Evolutionary conservation across 768 basidiomycete species (phyloP), one percentile per base, ranked within the genome.

Genomic region (Termitomyces sp.): DNA sequence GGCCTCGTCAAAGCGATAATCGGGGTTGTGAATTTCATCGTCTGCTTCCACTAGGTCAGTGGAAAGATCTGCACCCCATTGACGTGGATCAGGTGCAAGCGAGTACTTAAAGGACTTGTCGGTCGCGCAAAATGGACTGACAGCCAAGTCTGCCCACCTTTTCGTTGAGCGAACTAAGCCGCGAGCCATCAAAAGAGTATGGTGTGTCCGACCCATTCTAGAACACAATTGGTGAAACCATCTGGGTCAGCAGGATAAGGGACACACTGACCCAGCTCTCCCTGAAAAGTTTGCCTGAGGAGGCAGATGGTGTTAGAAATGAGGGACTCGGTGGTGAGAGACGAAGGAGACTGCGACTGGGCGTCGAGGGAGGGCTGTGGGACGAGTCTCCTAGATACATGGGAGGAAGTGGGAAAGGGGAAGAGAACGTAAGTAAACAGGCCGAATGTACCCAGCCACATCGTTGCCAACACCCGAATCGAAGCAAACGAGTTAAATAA

Each of bases 21-120:
- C 77, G 29, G 89, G 89, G 60, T 89, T 82, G 67, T 92, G 89
- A 20, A 92, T 72, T 46, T 81, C 81, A 67, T 92, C 90, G 66
- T 91, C 89, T 6, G 82, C 67, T 61, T 92, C 89, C 24, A 79
- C 72, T 42, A 76, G 60, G 65, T 83, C 79, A 5, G 76, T 74
- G 22, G 78, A 82, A 41, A 87, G 65, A 64, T 81, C 79, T 22
- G 80, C 79, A 22, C 86, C 85, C 88, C 88, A 90, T 24, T 74
- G 72, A 18, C 80, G 76, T 14, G 87, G 87, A 63, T 91, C 88
- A 13, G 84, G 76, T 3, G 84, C 74, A 18, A 90, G 73, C 10
- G 84, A 79, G 65, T 81, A 88, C 88, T 90, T 48, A 18, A 42
- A 22, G 14, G 36, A 46, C 34, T 14, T 50, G 26, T 53, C 22